Base-by-base conservation (phyloP, 2,329 filamentous ascomycete species). In the Leptosphaerulina australis region DNA sequence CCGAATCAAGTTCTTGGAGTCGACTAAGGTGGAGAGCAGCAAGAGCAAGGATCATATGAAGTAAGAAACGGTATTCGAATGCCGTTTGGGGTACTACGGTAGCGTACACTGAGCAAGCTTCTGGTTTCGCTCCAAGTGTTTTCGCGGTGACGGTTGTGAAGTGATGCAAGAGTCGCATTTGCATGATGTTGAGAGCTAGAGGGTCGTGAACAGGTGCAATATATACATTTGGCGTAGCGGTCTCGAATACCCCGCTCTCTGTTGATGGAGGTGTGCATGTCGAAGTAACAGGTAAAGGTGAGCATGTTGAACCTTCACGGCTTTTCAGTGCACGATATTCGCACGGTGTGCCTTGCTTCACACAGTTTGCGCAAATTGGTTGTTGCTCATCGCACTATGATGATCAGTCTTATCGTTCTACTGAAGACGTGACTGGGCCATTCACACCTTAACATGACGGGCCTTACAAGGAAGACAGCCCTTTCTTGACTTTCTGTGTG, bases 11-110 rank as follows among this genome's bases (percentile, higher is more conserved):
- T 5, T 26, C 46, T 39, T 73, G 66, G 6, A 73, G 44, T 14
- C 72, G 71, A 15, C 72, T 73, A 11, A 77, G 56, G 44, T 79
- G 77, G 15, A 79, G 63, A 6, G 77, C 75, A 5, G 76, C 69
- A 8, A 79, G 58, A 4, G 76, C 76, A 4, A 79, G 64, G 9
- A 78, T 62, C 22, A 70, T 71, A 48, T 78, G 72, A 10, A 79
- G 63, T n/a, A 79, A 63, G 34, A 76, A 79, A 3, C 74, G 68
- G 53, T 75, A 71, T 4, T 73, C 67, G 38, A 77, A 74, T 1
- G 74, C 74, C 21, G 73, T 54, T 22, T 68, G 60, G 25, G 66
- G 59, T n/a, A 75, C 47, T 28, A 50, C 45, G 7, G 49, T 56
- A 4, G 56, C 48, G 33, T 50, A 64, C 6, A 69, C 50, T 6